Evolutionary conservation across 176 grass and related monocot species (phyloP), one percentile per base, ranked within the genome.

Genomic region (Aechmea fasciata): DNA sequence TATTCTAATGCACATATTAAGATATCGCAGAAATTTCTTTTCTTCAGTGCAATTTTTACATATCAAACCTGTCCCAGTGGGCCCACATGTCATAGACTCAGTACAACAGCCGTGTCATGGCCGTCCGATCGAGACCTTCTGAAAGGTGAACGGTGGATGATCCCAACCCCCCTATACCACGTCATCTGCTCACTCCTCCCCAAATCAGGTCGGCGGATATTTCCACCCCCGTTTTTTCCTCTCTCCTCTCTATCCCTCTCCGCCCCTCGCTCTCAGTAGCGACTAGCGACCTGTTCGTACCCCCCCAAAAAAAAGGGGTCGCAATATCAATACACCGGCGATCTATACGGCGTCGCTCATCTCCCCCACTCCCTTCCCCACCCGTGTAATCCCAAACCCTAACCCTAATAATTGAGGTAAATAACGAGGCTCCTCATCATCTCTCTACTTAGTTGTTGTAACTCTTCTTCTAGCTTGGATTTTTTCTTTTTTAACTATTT

Each of bases 291-390:
- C 13, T 9, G 20, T 61, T 9, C 20, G 15, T 17, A 61, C 17
- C 55, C n/a, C n/a, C n/a, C n/a, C 20, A 61, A 61, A 61, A n/a
- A 19, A 20, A 4, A n/a, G 20, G 55, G 55, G 55, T 61, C 3
- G 9, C n/a, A 61, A 22, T 61, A 61, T 61, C 55, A 61, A 61
- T 61, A 18, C 55, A 61, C 20, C 55, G 55, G 55, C 55, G 55
- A 61, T 61, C 10, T 9, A 19, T 6, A 22, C 55, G 52, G 1
- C 17, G 55, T n/a, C 52, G 2, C 52, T 12, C 13, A 3, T 55
- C 15, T 1, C 3, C 11, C 13, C 11, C 13, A 2, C 20, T 19
- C 55, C 55, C 7, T 5, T 15, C 20, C 15, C 5, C 13, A 10
- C 20, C 55, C 17, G 20, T 61, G 17, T 61, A 15, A 22, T 15